Evolutionary conservation across 2,329 filamentous ascomycete species (phyloP).

Genomic region (Alternaria dauci): DNA sequence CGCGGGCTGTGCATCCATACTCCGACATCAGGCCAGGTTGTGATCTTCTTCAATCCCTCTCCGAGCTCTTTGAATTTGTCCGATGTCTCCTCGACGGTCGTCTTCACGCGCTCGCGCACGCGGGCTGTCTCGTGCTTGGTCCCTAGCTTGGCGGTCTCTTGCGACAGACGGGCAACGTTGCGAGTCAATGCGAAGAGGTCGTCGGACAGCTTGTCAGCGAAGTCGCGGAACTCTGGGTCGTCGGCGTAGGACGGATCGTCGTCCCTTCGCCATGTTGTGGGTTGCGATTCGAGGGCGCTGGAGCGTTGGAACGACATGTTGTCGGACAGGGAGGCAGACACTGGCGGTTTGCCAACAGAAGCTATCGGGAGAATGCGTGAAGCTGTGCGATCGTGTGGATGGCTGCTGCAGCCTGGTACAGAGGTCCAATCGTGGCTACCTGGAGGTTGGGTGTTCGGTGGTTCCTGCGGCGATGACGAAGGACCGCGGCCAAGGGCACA

Average conservation of each 20-base stretch:
- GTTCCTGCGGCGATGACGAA: slow-evolving; percentile 42
- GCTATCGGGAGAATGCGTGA: not conserved
- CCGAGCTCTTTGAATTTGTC: slow-evolving; percentile 89
- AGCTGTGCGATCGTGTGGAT: slow-evolving; percentile 16
- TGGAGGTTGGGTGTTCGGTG: slow-evolving; percentile 33
- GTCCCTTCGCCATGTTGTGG: slow-evolving; percentile 70
- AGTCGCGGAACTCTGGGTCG: slow-evolving; percentile 87
- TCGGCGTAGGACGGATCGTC: slow-evolving; percentile 82
- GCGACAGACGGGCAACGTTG: slow-evolving; percentile 84
- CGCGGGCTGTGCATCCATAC: slow-evolving; percentile 63
- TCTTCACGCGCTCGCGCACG: slow-evolving; percentile 88
- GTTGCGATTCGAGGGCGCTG: slow-evolving; percentile 82
- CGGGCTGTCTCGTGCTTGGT: slow-evolving; percentile 91
- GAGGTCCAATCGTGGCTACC: slow-evolving; percentile 30
- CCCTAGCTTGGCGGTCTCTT: slow-evolving; percentile 84
- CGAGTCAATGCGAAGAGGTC: slow-evolving; percentile 89
- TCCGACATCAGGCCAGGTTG: slow-evolving; percentile 75
- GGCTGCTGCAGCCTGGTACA: slow-evolving; percentile 15
- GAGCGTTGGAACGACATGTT: slow-evolving; percentile 92
- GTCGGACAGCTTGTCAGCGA: slow-evolving; percentile 84
- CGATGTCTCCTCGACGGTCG: slow-evolving; percentile 84
- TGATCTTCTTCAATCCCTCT: slow-evolving; percentile 91
- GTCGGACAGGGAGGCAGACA: not conserved
- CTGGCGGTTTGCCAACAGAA: not conserved
- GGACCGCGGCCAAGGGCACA: slow-evolving; percentile 22